A percentile compares a stretch with the other conserved stretches of the same genome.
Evolutionary conservation across 140 eudicot species (phyloP).

Genomic region (Flaveria floridana): DNA sequence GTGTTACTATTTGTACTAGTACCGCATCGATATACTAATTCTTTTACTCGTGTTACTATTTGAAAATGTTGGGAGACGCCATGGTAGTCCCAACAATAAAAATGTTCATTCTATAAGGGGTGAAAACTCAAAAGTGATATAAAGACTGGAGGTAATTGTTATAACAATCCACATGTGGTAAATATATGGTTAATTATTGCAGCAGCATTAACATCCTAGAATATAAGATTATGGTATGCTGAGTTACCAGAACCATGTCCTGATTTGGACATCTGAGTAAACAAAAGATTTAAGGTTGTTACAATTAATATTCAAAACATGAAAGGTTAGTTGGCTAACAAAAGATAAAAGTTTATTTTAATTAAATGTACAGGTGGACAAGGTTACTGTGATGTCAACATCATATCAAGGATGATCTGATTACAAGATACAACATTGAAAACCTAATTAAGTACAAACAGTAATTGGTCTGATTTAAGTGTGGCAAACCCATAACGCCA

Average conservation of each 20-base stretch:
- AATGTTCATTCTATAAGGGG: not conserved
- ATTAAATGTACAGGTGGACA: not conserved
- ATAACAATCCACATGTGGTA: not conserved
- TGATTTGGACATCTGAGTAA: not conserved
- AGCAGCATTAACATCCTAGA: not conserved
- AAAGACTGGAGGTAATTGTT: not conserved
- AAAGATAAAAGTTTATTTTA: not conserved
- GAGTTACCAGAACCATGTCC: not conserved
- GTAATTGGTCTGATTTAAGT: not conserved
- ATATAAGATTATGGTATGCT: not conserved
- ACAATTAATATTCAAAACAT: not conserved
- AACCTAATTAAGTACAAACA: not conserved
- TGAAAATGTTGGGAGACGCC: too few species aligned
- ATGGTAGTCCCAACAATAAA: too few species aligned
- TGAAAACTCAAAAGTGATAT: too few species aligned
- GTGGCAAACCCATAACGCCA: too few species aligned
- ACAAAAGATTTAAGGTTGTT: not conserved
- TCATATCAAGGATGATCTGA: conserved; percentile 10
- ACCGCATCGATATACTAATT: too few species aligned
- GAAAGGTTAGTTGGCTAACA: not conserved
- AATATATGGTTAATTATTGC: not conserved
- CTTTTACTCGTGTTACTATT: too few species aligned
- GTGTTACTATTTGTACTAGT: too few species aligned
- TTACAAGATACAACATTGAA: conserved; percentile 13
- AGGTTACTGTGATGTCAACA: conserved; percentile 1